These are phyloP conservation scores for Larix sibirica DNA, from an alignment of 83 land plant genomes.

Conservation along the genomic window DNA sequence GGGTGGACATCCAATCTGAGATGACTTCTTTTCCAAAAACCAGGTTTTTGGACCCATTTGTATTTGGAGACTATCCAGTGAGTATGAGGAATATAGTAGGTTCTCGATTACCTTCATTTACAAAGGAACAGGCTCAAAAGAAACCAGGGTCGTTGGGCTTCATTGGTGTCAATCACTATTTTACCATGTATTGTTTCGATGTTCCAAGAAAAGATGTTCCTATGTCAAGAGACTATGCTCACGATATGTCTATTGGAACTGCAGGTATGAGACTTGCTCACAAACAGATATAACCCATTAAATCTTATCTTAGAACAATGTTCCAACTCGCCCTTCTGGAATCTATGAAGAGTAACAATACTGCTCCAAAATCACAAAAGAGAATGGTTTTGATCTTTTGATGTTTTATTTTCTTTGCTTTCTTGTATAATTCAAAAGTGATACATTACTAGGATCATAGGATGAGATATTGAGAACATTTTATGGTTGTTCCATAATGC, in stretches of 20 bases:
- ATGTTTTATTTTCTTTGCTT: no score
- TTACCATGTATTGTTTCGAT: neutral
- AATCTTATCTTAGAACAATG: neutral
- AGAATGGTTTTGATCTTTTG: no score
- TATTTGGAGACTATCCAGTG: conserved; percentile 46
- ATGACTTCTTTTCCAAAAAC: neutral
- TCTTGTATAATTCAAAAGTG: no score
- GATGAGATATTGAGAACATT: no score
- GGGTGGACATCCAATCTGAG: neutral
- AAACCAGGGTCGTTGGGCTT: conserved; percentile 31
- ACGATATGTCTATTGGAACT: neutral
- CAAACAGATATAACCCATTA: neutral
- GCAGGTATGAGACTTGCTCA: neutral
- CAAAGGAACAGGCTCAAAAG: conserved; percentile 11
- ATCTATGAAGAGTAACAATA: neutral
- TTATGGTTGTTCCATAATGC: no score
- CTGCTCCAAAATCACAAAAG: neutral
- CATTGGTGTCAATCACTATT: conserved; percentile 30
- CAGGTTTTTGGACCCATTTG: conserved; percentile 35
- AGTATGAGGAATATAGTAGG: conserved; percentile 35
- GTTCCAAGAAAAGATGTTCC: neutral
- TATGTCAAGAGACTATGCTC: no score
- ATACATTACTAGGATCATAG: no score
- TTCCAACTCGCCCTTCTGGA: neutral
- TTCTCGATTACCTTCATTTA: conserved; percentile 28